phyloP scores from a whole-genome alignment of 768 basidiomycete species.

The Mycena vulgaris region DNA sequence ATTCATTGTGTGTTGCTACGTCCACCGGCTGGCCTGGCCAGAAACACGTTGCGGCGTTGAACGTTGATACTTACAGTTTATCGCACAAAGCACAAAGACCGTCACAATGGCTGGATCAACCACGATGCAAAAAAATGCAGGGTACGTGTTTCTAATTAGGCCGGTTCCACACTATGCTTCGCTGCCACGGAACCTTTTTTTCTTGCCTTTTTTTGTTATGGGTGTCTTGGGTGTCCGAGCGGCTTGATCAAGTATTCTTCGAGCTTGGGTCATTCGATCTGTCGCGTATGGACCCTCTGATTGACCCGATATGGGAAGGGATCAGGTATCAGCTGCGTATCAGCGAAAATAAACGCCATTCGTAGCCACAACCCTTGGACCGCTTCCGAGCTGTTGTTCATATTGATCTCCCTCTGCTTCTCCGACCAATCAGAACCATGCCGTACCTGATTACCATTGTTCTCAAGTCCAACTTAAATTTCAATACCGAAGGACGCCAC shows the following conservation, averaged over 20 bases:
- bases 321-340: constrained; percentile 3
- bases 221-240: background rate
- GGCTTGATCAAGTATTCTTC: background rate
- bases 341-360: background rate
- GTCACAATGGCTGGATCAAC: constrained; percentile 22
- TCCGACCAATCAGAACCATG: constrained; percentile 8
- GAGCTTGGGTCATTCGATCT: constrained; percentile 23
- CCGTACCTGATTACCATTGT: constrained; percentile 28
- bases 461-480: constrained; percentile 15
- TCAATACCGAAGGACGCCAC: constrained; percentile 17
- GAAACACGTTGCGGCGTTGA: constrained; percentile 31
- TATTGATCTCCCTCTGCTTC: constrained; percentile 12
- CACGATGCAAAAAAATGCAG: constrained; percentile 27
- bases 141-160: background rate
- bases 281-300: constrained; percentile 8
- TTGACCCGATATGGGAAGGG: constrained; percentile 11
- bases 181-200: constrained; percentile 26
- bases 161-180: constrained; percentile 1
- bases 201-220: constrained; percentile 6
- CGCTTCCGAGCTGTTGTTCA: constrained; percentile 26
- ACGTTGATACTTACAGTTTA: background rate
- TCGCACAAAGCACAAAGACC: constrained; percentile 13
- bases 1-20: constrained; percentile 15
- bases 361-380: background rate
- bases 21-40: constrained; percentile 17